Base-by-base conservation (phyloP, 2,329 filamentous ascomycete genomes). In the Sarocladium brachiariae region DNA sequence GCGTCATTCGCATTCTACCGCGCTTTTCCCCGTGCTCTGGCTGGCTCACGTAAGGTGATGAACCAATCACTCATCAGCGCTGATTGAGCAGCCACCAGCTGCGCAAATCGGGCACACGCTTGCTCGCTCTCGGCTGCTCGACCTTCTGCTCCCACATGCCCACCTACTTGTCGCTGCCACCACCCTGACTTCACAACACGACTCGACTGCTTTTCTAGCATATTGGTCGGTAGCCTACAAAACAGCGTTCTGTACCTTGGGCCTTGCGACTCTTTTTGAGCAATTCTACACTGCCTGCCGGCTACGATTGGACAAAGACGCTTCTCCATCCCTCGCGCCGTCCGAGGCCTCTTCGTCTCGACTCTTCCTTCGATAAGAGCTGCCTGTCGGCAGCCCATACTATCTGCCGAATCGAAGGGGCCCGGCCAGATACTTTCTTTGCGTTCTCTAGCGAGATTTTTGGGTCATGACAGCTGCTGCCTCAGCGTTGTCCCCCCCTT, bases 381-480 rank as follows among this genome's bases (percentile, higher is more conserved):
- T 33, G 43, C 43, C n/a, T 16, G n/a, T 9, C 4, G 23, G 27
- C 43, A 21, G n/a, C 11, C 43, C n/a, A n/a, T n/a, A n/a, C n/a
- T n/a, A n/a, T n/a, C n/a, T n/a, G n/a, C n/a, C n/a, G n/a, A n/a
- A n/a, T n/a, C n/a, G n/a, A n/a, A n/a, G n/a, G n/a, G n/a, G n/a
- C n/a, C n/a, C n/a, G n/a, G n/a, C n/a, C n/a, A n/a, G n/a, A n/a
- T n/a, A n/a, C n/a, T n/a, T n/a, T n/a, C n/a, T n/a, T n/a, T 52
- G 54, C 50, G 51, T 50, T 50, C 49, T 53, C 53, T 19, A 14
- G 39, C 27, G 23, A 25, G 23, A 16, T 27, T 43, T 16, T n/a
- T 54, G 25, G 54, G 55, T 52, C 55, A 82, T 82, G 77, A 75
- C 77, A 60, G 74, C 76, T 58, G 73, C 74, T 62, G 72, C 72